Evolutionary conservation across 805 yeast species (phyloP).

Genomic region (Ogataea wickerhamii): DNA sequence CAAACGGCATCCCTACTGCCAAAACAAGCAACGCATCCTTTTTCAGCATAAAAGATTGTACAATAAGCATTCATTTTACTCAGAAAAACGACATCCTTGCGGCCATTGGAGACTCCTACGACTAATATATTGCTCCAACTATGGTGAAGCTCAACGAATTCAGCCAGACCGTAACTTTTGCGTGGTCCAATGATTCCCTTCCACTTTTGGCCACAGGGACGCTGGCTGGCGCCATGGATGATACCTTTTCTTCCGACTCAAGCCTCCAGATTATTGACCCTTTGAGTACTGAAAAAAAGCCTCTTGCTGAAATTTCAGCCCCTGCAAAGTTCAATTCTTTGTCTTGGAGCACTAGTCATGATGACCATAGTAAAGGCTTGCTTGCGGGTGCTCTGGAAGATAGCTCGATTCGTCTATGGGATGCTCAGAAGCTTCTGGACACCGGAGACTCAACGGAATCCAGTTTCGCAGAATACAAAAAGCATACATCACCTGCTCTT

Average conservation of each 20-base stretch:
- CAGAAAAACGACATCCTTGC: no score
- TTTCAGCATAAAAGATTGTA: no score
- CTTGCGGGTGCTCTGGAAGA: conserved; percentile 89
- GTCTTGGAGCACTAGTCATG: conserved; percentile 71
- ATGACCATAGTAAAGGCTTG: conserved; percentile 46
- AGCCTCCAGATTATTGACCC: conserved; percentile 78
- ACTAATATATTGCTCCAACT: no score
- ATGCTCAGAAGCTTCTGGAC: conserved; percentile 47
- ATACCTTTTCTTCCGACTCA: conserved; percentile 75
- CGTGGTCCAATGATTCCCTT: conserved; percentile 79
- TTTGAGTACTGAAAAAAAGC: conserved; percentile 39
- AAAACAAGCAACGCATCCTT: no score
- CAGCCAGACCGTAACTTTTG: conserved; percentile 86
- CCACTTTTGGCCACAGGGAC: conserved; percentile 89
- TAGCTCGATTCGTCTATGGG: conserved; percentile 78
- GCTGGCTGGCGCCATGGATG: conserved; percentile 94
- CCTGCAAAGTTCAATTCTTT: conserved; percentile 71
- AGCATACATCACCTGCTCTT: conserved; percentile 69
- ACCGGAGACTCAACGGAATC: conserved; percentile 40
- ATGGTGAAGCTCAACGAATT: conserved; percentile 87
- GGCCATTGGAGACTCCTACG: no score
- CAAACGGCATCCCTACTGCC: no score
- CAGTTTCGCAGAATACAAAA: conserved; percentile 48
- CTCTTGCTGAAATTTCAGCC: conserved; percentile 43
- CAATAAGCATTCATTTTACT: no score